Evolutionary conservation across 1,284 basidiomycete genomes (phyloP), one percentile per base, ranked within the genome.

Genomic region (Tetrapyrgos nigripes): DNA sequence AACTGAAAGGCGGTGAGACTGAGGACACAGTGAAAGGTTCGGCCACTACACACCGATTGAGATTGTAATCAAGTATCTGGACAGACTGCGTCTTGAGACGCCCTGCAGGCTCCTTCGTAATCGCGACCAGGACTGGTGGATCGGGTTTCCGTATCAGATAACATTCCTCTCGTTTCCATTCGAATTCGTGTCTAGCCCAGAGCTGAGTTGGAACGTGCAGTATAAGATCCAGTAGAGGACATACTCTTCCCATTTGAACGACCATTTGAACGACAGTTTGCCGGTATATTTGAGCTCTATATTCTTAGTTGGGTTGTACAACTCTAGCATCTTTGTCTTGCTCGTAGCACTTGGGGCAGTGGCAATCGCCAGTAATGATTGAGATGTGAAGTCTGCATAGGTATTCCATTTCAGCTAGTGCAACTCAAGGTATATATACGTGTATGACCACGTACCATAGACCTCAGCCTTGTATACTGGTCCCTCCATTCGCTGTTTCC

Each of bases 21-120:
- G n/a, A 29, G 14, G 27, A 29, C 11, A 23, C 6, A 24, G 13
- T 10, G 40, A 21, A 5, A 23, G 19, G n/a, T 50, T 28, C 14
- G 11, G 27, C 43, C 57, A 57, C 28, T 1, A 64, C 76, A 50
- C 63, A 87, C 85, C 91, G 77, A 64, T 92, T 84, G 28, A 93
- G 77, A 66, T 94, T 94, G 67, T 94, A 94, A 70, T 94, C 91
- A 17, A 94, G 77, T n/a, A 94, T 83, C 68, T 93, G 91, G n/a
- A 94, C 78, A 1, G 86, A 79, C 0, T 82, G 76, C 1, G 88
- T 86, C 66, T 85, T 88, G 48, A 88, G 76, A 35, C 85, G 81
- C 6, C 87, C 88, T 3, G 85, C 77, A 0, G 88, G 83, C 53
- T 92, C 89, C 68, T 89, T 93, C 14, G 89, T 92, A 27, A 91